Evolutionary conservation across 2,329 filamentous ascomycete genomes (phyloP), one percentile per base, ranked within the genome.

Genomic region (Trichophyton equinum): DNA sequence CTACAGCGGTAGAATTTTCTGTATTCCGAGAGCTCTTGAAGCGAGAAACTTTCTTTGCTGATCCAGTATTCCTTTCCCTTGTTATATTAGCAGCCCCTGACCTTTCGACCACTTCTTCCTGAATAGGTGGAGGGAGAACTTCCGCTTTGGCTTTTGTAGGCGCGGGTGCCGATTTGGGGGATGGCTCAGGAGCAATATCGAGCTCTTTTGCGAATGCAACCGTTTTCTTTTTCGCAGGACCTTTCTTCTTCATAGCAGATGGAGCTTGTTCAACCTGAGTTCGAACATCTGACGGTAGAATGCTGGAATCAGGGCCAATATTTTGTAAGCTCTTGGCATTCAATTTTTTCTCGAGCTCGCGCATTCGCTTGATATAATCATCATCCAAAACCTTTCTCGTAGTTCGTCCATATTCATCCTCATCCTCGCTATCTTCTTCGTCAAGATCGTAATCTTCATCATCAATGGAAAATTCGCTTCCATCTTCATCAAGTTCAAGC

Each of bases 301-400:
- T 64, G 27, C 64, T 60, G 7, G 69, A 64, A 55, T 77, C 72
- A 63, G 81, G 83, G 59, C 79, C 83, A 55, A 85, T 68, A 68
- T 82, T 86, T 69, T 79, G 79, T 67, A 85, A 74, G 64, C 78
- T 77, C 64, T 76, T 77, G 62, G 71, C 81, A 64, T 85, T 81
- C 0, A 96, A 79, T 64, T 85, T 86, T 69, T 86, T 80, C 73
- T 96, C 88, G 3, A 99, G 78, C 65, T 91, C 88, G 51, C 87
- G 81, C 94, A 99, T 97, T 66, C 89, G 82, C 66, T 82, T 79
- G 36, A 85, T 83, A 68, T 95, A 95, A 13, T 88, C 85, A 49
- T 90, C 84, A 15, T 83, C 84, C 58, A 96, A 75, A 11, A 85
- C 79, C 20, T 79, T 80, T 18, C 81, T 78, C 7, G 82, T 92